phyloP scores from a whole-genome alignment of 2,329 filamentous ascomycete species.

The Arthrobotrys entomopaga region DNA sequence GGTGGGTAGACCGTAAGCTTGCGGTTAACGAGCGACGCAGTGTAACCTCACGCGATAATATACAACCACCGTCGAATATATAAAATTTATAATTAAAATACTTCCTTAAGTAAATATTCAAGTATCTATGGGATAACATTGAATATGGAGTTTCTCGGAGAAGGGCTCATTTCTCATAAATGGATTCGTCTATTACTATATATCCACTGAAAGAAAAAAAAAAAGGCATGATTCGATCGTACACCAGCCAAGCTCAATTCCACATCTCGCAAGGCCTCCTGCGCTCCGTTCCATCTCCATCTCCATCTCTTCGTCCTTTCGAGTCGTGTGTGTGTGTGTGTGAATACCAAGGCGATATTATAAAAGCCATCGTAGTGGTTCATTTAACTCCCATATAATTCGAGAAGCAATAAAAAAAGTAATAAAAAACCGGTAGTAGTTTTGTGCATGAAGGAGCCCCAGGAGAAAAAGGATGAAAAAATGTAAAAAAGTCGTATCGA shows the following conservation, averaged over 20 bases:
- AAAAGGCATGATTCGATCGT: slow-evolving; percentile 14
- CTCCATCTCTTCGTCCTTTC: slow-evolving; percentile 4
- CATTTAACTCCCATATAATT: not conserved
- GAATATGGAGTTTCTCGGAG: not conserved
- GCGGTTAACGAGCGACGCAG: no score
- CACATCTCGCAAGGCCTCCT: not conserved
- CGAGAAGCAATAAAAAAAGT: slow-evolving; percentile 5
- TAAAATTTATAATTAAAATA: not conserved
- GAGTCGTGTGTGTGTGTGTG: not conserved
- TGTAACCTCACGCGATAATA: no score
- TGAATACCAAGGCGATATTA: slow-evolving; percentile 38
- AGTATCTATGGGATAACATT: no score
- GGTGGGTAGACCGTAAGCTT: no score
- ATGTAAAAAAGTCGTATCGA: slow-evolving; percentile 24
- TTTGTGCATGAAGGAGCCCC: not conserved
- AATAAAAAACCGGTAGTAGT: slow-evolving; percentile 13
- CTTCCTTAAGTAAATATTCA: no score
- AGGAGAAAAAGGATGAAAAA: slow-evolving; percentile 20
- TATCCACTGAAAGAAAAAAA: slow-evolving; percentile 29
- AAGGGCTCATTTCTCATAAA: slow-evolving; percentile 15
- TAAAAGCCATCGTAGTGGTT: no score
- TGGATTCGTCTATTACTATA: slow-evolving; percentile 39
- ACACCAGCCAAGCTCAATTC: slow-evolving; percentile 18
- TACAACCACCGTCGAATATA: not conserved
- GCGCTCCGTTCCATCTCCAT: not conserved